Evolutionary conservation across 805 yeast species (phyloP).

Genomic region (Monosporozyma solicola): DNA sequence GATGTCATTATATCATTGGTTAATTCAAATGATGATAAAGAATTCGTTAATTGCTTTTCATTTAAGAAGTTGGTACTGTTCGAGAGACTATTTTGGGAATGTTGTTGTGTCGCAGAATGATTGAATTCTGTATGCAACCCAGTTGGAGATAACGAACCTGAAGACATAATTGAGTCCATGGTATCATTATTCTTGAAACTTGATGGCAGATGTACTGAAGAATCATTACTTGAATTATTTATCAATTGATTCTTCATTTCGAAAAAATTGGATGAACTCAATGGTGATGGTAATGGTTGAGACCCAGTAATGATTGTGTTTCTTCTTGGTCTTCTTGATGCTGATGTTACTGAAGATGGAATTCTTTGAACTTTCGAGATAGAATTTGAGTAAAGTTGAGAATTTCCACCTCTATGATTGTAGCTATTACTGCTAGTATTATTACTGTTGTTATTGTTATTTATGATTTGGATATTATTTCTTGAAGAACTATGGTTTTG

Average conservation of each 20-base stretch:
- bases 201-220: conserved; percentile 4
- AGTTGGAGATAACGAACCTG: background rate
- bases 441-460: background rate
- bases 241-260: conserved; percentile 27
- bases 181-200: conserved; percentile 1
- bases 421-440: background rate
- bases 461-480: background rate
- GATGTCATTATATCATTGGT: conserved; percentile 9
- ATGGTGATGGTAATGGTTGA: conserved; percentile 86
- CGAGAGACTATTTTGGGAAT: background rate
- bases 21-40: conserved; percentile 34
- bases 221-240: conserved; percentile 7
- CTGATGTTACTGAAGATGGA: conserved; percentile 4
- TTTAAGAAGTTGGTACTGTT: background rate
- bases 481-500: background rate
- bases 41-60: conserved; percentile 22
- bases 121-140: background rate
- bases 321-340: conserved; percentile 46
- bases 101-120: background rate
- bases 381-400: background rate
- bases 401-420: background rate
- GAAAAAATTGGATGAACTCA: conserved; percentile 42
- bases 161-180: conserved; percentile 1
- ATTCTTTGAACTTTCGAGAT: conserved; percentile 9
- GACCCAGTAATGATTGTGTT: conserved; percentile 80